These are phyloP conservation scores for Hyaloscypha finlandica DNA, from an alignment of 495 filamentous ascomycete genomes.

Conservation along the genomic window DNA sequence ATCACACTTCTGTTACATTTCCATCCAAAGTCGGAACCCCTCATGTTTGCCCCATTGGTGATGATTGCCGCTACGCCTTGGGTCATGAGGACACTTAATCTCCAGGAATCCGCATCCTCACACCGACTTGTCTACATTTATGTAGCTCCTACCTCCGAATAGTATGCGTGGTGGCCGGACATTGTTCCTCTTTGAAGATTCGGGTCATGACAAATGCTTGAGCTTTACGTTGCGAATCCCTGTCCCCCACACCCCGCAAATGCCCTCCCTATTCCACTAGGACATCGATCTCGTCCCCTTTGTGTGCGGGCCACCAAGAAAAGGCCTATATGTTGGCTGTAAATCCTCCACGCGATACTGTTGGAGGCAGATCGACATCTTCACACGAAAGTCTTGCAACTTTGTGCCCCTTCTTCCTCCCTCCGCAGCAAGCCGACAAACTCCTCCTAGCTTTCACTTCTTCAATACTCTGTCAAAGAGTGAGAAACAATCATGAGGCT, in stretches of 20 bases:
- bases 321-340: neutral
- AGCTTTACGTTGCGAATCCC: neutral
- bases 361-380: neutral
- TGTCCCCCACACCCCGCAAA: constrained; percentile 1
- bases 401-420: neutral
- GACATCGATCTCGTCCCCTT: neutral
- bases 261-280: neutral
- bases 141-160: neutral
- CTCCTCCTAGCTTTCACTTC: neutral
- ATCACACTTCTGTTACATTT: constrained; percentile 5
- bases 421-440: neutral
- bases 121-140: neutral
- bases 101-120: neutral
- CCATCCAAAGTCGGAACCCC: neutral
- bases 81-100: constrained; percentile 7
- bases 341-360: neutral
- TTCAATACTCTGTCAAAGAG: neutral
- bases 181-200: neutral
- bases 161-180: neutral
- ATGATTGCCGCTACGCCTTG: neutral
- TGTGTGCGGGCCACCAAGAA: neutral
- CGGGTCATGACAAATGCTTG: neutral
- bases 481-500: constrained; percentile 7
- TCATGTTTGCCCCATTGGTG: constrained; percentile 4
- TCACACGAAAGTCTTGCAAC: neutral